Evolutionary conservation across 192 early-diverging fungal species (phyloP).

Genomic region (Coemansia sp.): DNA sequence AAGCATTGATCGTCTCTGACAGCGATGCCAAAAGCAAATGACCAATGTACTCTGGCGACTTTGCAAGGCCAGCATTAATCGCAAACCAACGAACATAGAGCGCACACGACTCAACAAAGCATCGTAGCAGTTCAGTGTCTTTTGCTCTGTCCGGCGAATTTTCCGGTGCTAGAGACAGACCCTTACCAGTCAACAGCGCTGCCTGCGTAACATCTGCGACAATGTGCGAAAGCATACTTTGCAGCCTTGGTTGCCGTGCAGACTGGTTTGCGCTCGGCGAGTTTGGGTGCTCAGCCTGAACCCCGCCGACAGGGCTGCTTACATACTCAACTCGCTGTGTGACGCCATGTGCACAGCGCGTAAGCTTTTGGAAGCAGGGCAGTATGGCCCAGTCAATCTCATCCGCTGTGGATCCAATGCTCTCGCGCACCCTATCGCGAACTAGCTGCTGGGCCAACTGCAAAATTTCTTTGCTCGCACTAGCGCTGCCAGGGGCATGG

Average conservation of each 20-base stretch:
- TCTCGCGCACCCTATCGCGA: slow-evolving; percentile 21
- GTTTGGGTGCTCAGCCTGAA: slow-evolving; percentile 9
- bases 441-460: slow-evolving; percentile 39
- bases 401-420: slow-evolving; percentile 14
- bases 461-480: slow-evolving; percentile 25
- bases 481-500: slow-evolving; percentile 10
- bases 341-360: slow-evolving; percentile 15
- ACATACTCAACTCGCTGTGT: slow-evolving; percentile 18
- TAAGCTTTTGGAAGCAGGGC: slow-evolving; percentile 45
- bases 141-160: slow-evolving; percentile 10
- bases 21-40: slow-evolving; percentile 12
- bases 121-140: slow-evolving; percentile 27
- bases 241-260: slow-evolving; percentile 11
- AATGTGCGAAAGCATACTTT: slow-evolving; percentile 21
- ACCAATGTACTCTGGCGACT: slow-evolving; percentile 11
- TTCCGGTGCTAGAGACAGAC: slow-evolving; percentile 13
- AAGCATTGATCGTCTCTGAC: slow-evolving; percentile 4
- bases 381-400: slow-evolving; percentile 32
- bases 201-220: slow-evolving; percentile 23
- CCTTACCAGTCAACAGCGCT: slow-evolving; percentile 17
- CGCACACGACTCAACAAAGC: slow-evolving; percentile 31
- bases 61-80: slow-evolving; percentile 17
- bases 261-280: slow-evolving; percentile 8
- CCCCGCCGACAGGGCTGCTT: slow-evolving; percentile 2
- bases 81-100: slow-evolving; percentile 30